These are phyloP conservation scores for Ophiostoma sp. DNA, from an alignment of 2,329 filamentous ascomycete genomes.

Conservation along the genomic window DNA sequence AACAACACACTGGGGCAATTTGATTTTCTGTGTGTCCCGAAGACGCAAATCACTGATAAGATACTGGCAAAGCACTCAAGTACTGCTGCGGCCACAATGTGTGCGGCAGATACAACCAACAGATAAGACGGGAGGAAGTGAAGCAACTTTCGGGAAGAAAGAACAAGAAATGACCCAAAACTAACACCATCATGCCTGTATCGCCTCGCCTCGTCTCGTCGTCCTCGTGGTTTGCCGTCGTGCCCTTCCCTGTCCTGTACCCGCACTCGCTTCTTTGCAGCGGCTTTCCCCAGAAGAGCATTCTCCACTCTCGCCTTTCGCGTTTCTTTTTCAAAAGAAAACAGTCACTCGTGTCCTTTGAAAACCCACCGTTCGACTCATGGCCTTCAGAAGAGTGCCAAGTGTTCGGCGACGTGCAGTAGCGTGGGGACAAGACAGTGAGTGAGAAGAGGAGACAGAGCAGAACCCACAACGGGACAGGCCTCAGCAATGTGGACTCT, in stretches of 20 bases:
- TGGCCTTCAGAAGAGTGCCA: not conserved
- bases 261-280: not conserved
- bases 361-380: slow-evolving; percentile 14
- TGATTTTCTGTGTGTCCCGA: not conserved
- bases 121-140: not conserved
- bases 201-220: not conserved
- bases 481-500: not conserved
- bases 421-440: not conserved
- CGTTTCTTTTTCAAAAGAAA: not conserved
- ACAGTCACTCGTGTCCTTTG: not conserved
- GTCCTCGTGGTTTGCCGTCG: not conserved
- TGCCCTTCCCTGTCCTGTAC: not conserved
- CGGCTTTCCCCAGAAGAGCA: not conserved
- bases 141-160: not conserved
- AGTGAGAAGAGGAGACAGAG: not conserved
- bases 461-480: not conserved
- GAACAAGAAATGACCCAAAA: not conserved
- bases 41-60: not conserved
- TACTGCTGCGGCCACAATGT: not conserved
- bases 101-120: not conserved
- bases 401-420: slow-evolving; percentile 9
- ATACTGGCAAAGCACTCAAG: not conserved
- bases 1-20: not conserved
- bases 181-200: not conserved
- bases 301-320: not conserved